These are phyloP conservation scores for Penicillium brevicompactum DNA, from an alignment of 2,329 filamentous ascomycete genomes.

Conservation along the genomic window DNA sequence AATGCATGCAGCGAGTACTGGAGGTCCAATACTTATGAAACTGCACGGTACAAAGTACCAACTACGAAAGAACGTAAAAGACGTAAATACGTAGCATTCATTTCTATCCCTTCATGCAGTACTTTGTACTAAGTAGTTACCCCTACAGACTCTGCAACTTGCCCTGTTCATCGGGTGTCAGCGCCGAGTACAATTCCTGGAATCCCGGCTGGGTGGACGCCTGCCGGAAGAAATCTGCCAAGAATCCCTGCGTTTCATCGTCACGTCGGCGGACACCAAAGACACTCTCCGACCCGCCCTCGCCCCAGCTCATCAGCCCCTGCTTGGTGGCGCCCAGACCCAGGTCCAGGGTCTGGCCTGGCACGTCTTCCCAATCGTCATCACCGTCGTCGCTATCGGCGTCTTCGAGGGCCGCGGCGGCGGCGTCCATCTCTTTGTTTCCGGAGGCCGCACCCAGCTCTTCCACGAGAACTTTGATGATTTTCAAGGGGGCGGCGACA, in stretches of 20 bases:
- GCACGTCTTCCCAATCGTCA: constrained; percentile 87
- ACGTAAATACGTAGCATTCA: neutral
- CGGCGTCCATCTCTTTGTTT: constrained; percentile 51
- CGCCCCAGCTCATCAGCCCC: constrained; percentile 77
- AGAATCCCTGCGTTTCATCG: constrained; percentile 85
- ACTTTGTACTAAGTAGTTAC: neutral
- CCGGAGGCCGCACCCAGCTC: constrained; percentile 84
- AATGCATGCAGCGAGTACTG: too few species aligned
- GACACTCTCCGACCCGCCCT: constrained; percentile 51
- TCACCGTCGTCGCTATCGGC: constrained; percentile 70
- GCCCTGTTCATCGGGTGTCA: constrained; percentile 55
- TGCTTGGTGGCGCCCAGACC: constrained; percentile 67
- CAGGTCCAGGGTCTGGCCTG: constrained; percentile 75
- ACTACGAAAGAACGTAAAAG: too few species aligned
- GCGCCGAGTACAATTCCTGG: constrained; percentile 54
- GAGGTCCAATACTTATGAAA: too few species aligned
- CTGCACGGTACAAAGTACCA: too few species aligned
- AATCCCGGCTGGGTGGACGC: constrained; percentile 58
- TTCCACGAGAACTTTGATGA: constrained; percentile 91
- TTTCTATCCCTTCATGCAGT: neutral
- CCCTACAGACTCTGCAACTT: constrained; percentile 38
- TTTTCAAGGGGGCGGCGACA: constrained; percentile 87
- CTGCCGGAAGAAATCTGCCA: constrained; percentile 76
- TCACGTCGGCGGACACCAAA: constrained; percentile 67
- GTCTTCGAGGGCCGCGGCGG: constrained; percentile 61